Evolutionary conservation across 2,329 filamentous ascomycete genomes (phyloP).

Genomic region (Pezicula carpinea): DNA sequence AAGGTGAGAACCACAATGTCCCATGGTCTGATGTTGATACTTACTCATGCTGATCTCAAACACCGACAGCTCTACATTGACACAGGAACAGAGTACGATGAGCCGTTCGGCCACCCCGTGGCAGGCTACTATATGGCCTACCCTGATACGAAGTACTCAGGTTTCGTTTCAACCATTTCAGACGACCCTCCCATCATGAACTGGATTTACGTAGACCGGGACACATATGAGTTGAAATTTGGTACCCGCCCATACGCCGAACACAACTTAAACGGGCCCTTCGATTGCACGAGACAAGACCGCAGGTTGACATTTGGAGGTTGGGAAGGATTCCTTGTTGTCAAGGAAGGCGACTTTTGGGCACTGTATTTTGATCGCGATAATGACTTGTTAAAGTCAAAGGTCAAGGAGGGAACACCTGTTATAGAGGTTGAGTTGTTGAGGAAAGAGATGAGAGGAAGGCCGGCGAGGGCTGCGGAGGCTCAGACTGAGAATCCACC

Average conservation of each 20-base stretch:
- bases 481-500: neutral
- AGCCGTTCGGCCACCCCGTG: constrained; percentile 46
- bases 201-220: constrained; percentile 60
- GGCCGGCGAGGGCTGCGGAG: neutral
- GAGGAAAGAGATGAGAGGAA: neutral
- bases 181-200: constrained; percentile 55
- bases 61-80: constrained; percentile 41
- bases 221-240: constrained; percentile 55
- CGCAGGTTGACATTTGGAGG: constrained; percentile 49
- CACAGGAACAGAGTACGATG: constrained; percentile 33
- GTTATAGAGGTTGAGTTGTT: neutral
- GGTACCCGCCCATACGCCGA: constrained; percentile 68
- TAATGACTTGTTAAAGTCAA: constrained; percentile 35
- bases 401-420: neutral
- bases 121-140: constrained; percentile 54
- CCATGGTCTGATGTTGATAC: no score
- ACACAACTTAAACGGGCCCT: constrained; percentile 70
- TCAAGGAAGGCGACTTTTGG: constrained; percentile 49
- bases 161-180: constrained; percentile 47
- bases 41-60: constrained; percentile 9
- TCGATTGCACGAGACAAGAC: constrained; percentile 53
- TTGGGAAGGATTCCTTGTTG: constrained; percentile 62
- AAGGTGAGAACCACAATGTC: constrained; percentile 30
- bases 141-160: constrained; percentile 39
- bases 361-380: constrained; percentile 48